phyloP scores from a whole-genome alignment of 371 early-diverging fungal genomes.

The Mortierella sp. region DNA sequence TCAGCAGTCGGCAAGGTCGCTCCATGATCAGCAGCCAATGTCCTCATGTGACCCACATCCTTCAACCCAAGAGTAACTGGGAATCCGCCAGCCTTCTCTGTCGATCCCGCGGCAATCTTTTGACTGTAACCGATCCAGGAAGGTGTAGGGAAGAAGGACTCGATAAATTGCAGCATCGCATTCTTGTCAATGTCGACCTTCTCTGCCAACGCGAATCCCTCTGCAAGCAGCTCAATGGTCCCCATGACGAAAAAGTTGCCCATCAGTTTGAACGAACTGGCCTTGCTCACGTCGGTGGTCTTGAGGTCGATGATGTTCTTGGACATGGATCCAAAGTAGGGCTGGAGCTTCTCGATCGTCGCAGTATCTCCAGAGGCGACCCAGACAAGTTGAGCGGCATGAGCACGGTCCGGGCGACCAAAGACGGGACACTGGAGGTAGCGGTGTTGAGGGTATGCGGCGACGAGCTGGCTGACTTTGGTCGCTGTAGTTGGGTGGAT shows the following conservation, averaged over 20 bases:
- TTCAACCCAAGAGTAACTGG: constrained; percentile 64
- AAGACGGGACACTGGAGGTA: constrained; percentile 62
- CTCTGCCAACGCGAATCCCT: constrained; percentile 77
- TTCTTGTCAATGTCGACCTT: constrained; percentile 67
- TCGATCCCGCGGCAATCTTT: constrained; percentile 34
- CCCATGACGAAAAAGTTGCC: constrained; percentile 76
- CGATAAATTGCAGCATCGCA: constrained; percentile 67
- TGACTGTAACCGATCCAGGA: constrained; percentile 40
- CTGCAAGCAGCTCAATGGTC: constrained; percentile 71
- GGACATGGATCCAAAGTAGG: constrained; percentile 31
- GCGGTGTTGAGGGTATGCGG: constrained; percentile 22
- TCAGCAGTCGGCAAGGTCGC: constrained; percentile 17
- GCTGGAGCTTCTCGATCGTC: constrained; percentile 27
- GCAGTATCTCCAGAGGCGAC: constrained; percentile 57
- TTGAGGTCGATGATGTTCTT: constrained; percentile 6
- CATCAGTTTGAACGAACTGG: constrained; percentile 68
- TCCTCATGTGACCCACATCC: constrained; percentile 61
- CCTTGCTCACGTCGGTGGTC: constrained; percentile 53
- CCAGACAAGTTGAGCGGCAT: constrained; percentile 56
- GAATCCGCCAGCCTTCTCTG: constrained; percentile 57
- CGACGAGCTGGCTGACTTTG: constrained; percentile 26
- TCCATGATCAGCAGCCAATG: constrained; percentile 2
- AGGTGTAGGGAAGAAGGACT: constrained; percentile 63
- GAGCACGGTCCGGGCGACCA: constrained; percentile 63
- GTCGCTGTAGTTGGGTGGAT: constrained; percentile 40